Evolutionary conservation across 1,284 basidiomycete species (phyloP).

Genomic region (Irpex sp.): DNA sequence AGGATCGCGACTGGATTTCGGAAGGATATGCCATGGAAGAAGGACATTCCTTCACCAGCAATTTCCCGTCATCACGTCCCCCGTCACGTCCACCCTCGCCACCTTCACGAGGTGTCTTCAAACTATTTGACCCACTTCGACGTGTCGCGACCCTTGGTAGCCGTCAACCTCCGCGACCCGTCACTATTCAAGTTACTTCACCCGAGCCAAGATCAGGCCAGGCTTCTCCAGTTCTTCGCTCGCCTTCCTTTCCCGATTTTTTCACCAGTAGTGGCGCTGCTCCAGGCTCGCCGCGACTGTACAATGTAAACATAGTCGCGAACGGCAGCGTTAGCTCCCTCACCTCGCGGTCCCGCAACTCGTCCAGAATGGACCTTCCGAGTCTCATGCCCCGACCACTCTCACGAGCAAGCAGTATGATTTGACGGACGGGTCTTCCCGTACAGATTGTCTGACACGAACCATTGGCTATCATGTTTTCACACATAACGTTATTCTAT

Average conservation of each 20-base stretch:
- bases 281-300: conserved; percentile 29
- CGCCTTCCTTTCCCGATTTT: conserved; percentile 25
- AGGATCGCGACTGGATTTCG: conserved; percentile 33
- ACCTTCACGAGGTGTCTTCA: conserved; percentile 20
- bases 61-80: conserved; percentile 16
- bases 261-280: conserved; percentile 22
- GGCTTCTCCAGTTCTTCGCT: conserved; percentile 24
- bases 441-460: neutral
- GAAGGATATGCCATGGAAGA: conserved; percentile 59
- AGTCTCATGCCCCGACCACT: conserved; percentile 40
- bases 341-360: conserved; percentile 56
- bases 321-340: conserved; percentile 30
- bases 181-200: conserved; percentile 20
- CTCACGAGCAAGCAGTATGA: conserved; percentile 30
- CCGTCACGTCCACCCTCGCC: conserved; percentile 21
- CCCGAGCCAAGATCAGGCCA: conserved; percentile 21
- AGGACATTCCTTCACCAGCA: conserved; percentile 33
- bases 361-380: conserved; percentile 59
- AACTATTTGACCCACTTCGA: conserved; percentile 18
- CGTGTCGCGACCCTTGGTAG: conserved; percentile 19
- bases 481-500: conserved; percentile 1
- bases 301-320: conserved; percentile 26
- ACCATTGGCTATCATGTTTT: neutral
- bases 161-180: conserved; percentile 16
- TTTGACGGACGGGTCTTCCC: conserved; percentile 3